Evolutionary conservation across 1,139 yeast genomes (phyloP), one percentile per base, ranked within the genome.

Genomic region (Sugiyamaella japonica): DNA sequence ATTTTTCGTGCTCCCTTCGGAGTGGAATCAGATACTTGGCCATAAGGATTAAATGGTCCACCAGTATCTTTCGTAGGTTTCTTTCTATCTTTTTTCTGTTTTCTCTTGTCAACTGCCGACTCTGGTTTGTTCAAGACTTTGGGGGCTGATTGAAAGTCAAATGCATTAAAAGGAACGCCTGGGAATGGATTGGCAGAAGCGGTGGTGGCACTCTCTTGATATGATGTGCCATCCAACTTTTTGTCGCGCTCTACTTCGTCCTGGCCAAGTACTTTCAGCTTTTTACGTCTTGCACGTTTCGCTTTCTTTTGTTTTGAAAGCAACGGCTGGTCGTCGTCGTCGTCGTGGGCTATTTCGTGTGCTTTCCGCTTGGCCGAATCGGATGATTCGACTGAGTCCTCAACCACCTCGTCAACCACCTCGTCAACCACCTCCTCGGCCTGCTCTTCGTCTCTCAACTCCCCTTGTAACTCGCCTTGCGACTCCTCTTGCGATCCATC

Each of bases 101-200:
- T 52, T 23, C 34, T 47, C 50, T 53, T 57, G 40, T 47, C 36
- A 2, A 34, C 41, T 44, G 20, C 34, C 32, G 38, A 34, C 16
- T 52, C 54, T 56, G 43, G 54, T 50, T 36, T 53, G 56, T 42
- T 44, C 9, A 43, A 46, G 12, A 64, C 63, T 1, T 57, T 46
- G 6, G 58, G 53, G 0, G 66, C 65, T 7, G 61, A 38, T 15
- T 59, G 52, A 54, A 63, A 63, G 47, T 64, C 68, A 34, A 64
- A 62, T 1, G 66, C 63, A 28, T 61, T 57, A 53, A 64, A 61
- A 6, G 52, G 52, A 13, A 49, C 52, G 15, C 41, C 48, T 4
- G 42, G 48, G 20, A 49, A 49, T 8, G 39, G 50, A 12, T 7
- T 39, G 6, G 15, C n/a, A n/a, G n/a, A 5, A 41, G 34, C 34